phyloP scores from a whole-genome alignment of 345 rosid genomes.

The Clarkia xantiana region DNA sequence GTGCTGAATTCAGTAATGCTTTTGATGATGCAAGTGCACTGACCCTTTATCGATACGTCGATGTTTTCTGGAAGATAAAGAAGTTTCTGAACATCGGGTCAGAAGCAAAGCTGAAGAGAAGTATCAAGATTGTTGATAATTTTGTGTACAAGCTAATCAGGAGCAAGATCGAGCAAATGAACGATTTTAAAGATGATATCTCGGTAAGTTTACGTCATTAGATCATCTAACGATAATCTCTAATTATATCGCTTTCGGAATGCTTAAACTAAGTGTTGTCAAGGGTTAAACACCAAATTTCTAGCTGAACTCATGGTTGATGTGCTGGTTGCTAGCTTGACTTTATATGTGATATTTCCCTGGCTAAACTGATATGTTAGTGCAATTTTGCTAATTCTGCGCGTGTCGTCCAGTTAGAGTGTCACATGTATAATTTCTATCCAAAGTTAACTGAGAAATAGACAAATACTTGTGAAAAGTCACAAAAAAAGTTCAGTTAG shows the following conservation, averaged over 20 bases:
- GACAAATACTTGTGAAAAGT: too few relatives aligned
- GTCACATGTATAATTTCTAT: too few relatives aligned
- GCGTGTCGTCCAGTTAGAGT: too few relatives aligned
- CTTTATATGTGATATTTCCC: too few relatives aligned
- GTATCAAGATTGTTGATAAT: conserved; percentile 18
- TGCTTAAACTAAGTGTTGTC: too few relatives aligned
- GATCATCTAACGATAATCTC: background rate
- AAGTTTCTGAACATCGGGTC: conserved; percentile 40
- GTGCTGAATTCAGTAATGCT: conserved; percentile 23
- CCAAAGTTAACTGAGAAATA: too few relatives aligned
- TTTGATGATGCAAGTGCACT: conserved; percentile 51
- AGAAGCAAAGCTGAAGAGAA: conserved; percentile 38
- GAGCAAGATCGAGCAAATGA: conserved; percentile 29
- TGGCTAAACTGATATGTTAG: too few relatives aligned
- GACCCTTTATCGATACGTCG: conserved; percentile 35
- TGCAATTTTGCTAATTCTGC: too few relatives aligned
- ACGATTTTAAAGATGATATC: conserved; percentile 13
- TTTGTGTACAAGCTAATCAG: conserved; percentile 40
- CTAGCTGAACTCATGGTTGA: too few relatives aligned
- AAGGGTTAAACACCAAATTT: background rate
- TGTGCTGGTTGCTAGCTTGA: too few relatives aligned
- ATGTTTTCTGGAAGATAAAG: conserved; percentile 41
- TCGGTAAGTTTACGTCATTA: conserved; percentile 19
- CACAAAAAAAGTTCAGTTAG: too few relatives aligned
- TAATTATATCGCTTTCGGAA: background rate